Evolutionary conservation across 2,329 filamentous ascomycete genomes (phyloP).

Genomic region (Cytospora leucostoma): DNA sequence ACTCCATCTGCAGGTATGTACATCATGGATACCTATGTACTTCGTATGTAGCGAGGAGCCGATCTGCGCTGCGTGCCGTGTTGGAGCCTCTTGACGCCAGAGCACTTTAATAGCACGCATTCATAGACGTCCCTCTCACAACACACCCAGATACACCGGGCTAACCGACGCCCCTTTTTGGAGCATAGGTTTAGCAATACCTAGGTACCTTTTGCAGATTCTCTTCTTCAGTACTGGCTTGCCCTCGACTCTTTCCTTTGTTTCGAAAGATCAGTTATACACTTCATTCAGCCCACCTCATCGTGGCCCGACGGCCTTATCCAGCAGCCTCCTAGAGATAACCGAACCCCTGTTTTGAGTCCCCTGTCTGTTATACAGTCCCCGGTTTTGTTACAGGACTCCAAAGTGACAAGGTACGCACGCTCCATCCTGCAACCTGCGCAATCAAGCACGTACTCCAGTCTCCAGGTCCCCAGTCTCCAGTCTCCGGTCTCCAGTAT

Average conservation of each 20-base stretch:
- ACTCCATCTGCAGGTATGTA: neutral
- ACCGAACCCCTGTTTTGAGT: slow-evolving; percentile 13
- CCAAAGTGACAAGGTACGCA: slow-evolving; percentile 21
- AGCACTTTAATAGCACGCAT: neutral
- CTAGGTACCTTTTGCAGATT: neutral
- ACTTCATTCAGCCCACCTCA: neutral
- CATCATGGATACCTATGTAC: neutral
- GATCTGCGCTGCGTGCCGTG: neutral
- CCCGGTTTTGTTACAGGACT: slow-evolving; percentile 11
- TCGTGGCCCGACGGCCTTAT: slow-evolving; percentile 14
- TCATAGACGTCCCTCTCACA: neutral
- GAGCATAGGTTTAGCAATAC: slow-evolving; percentile 1
- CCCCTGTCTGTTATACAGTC: slow-evolving; percentile 20
- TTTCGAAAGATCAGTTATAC: neutral
- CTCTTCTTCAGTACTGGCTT: neutral
- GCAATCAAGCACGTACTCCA: slow-evolving; percentile 14
- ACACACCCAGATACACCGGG: neutral
- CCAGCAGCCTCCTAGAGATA: slow-evolving; percentile 20
- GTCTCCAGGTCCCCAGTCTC: slow-evolving; percentile 10
- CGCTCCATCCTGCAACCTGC: slow-evolving; percentile 18
- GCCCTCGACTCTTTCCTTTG: neutral
- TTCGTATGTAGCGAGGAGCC: neutral
- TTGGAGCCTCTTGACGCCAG: neutral
- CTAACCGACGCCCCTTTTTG: slow-evolving; percentile 3
- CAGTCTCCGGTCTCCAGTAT: slow-evolving; percentile 10